A percentile compares a stretch with the other conserved stretches of the same genome.
Conservation (phyloP, 2,329 filamentous ascomycete genomes). For the Xylariaceae sp. region DNA sequence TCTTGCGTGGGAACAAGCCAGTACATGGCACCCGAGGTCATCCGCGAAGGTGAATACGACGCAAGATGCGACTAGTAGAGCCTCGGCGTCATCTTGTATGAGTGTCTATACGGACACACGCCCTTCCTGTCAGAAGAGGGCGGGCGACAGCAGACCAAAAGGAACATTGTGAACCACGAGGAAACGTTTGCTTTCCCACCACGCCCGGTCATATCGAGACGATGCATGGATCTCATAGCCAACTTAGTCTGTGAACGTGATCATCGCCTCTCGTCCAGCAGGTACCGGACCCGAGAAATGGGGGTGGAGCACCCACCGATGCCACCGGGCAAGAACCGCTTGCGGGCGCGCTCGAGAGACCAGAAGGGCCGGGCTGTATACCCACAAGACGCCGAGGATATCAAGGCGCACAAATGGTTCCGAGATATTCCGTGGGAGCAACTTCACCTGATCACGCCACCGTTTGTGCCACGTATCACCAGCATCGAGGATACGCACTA, state of each 20-base stretch:
- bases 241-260: constrained; percentile 70
- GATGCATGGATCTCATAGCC: constrained; percentile 72
- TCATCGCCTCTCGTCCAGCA: constrained; percentile 66
- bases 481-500: constrained; percentile 74
- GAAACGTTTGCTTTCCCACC: constrained; percentile 65
- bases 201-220: constrained; percentile 58
- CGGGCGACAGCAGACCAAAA: constrained; percentile 71
- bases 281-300: constrained; percentile 64
- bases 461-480: constrained; percentile 71
- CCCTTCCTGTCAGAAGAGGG: constrained; percentile 78
- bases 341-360: constrained; percentile 24
- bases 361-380: constrained; percentile 61
- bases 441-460: constrained; percentile 65
- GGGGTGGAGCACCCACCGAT: constrained; percentile 16
- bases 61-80: constrained; percentile 97
- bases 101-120: constrained; percentile 88
- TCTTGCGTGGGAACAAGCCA: constrained; percentile 94
- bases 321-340: constrained; percentile 25
- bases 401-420: constrained; percentile 88
- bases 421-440: constrained; percentile 70
- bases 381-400: constrained; percentile 77
- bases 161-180: constrained; percentile 73
- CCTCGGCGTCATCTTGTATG: constrained; percentile 87
- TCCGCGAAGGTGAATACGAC: constrained; percentile 77
- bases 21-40: constrained; percentile 96